Percentiles rank a stretch among this genome's conserved stretches.
Conservation (phyloP, 306 rosid genomes). For the Vicia villosa region DNA sequence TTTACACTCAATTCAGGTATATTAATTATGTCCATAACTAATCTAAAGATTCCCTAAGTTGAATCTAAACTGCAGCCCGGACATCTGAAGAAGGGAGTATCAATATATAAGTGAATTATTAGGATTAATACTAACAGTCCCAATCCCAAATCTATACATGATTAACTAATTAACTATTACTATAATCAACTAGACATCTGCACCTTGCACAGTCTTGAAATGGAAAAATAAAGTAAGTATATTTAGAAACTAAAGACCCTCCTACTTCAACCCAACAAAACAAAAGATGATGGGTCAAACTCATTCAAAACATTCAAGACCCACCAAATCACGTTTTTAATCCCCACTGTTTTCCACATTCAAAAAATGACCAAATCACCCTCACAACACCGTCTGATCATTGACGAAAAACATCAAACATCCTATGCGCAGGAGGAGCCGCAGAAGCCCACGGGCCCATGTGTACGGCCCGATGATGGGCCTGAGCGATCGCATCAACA, state of each 20-base stretch:
- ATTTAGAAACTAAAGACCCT: constrained; percentile 15
- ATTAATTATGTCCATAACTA: too few relatives aligned
- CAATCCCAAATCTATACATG: not conserved
- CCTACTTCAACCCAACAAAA: constrained; percentile 23
- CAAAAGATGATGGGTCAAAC: constrained; percentile 37
- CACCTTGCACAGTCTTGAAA: constrained; percentile 10
- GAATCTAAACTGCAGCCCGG: too few relatives aligned
- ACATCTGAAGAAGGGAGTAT: too few relatives aligned
- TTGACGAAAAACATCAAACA: constrained; percentile 41
- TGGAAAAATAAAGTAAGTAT: not conserved
- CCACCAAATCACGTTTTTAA: constrained; percentile 32
- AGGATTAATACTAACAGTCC: not conserved
- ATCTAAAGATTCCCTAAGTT: too few relatives aligned
- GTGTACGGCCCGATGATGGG: constrained; percentile 31
- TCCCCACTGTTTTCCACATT: not conserved
- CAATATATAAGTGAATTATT: not conserved
- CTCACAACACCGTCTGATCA: not conserved
- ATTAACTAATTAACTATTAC: not conserved
- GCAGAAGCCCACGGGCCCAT: constrained; percentile 40
- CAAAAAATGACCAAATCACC: constrained; percentile 30
- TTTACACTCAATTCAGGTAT: too few relatives aligned
- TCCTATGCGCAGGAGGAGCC: not conserved
- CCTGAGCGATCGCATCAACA: constrained; percentile 33
- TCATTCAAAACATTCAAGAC: constrained; percentile 39
- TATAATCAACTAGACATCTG: not conserved